Evolutionary conservation across 495 filamentous ascomycete genomes (phyloP), one percentile per base, ranked within the genome.

Genomic region (Penicillium argentinense): DNA sequence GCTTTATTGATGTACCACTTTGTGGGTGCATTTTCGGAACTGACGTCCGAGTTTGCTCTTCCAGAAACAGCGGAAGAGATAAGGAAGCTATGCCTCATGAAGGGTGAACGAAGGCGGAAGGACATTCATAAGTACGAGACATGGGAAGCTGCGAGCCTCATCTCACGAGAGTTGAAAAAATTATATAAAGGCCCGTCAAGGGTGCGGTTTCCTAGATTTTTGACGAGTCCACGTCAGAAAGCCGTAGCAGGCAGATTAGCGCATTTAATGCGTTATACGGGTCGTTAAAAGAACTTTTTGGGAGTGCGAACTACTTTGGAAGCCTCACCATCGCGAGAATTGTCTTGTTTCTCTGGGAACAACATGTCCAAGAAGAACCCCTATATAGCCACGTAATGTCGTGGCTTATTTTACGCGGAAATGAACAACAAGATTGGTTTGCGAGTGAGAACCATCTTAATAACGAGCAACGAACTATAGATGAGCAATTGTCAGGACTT

Each of bases 401-500:
- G 40, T 43, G 40, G 40, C 40, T 43, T 43, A 29, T 43, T 27
- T 43, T 43, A 43, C 40, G 40, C 25, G 40, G 40, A 6, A 43
- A 43, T 28, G 40, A 43, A 16, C 40, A 43, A 29, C 26, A 43
- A 24, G 40, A 43, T 29, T 43, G 40, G 40, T 43, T 43, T 19
- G 40, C 40, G 6, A 27, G 40, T 43, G 40, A 43, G 25, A 43
- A 19, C 18, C 18, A 28, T 30, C n/a, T 43, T 27, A 25, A 13
- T 13, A n/a, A 19, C 40, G 40, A 26, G 21, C 11, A 43, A 43
- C 40, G 40, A 19, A 43, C 40, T 29, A 43, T 43, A 26, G 24
- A 43, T 13, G 40, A 43, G 40, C 5, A 17, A 43, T 43, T 43
- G 18, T 43, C 25, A 12, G 40, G 40, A 19, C 40, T 43, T 30